Base-by-base conservation (phyloP, 2,329 filamentous ascomycete genomes). In the Hypoxylon sp. region DNA sequence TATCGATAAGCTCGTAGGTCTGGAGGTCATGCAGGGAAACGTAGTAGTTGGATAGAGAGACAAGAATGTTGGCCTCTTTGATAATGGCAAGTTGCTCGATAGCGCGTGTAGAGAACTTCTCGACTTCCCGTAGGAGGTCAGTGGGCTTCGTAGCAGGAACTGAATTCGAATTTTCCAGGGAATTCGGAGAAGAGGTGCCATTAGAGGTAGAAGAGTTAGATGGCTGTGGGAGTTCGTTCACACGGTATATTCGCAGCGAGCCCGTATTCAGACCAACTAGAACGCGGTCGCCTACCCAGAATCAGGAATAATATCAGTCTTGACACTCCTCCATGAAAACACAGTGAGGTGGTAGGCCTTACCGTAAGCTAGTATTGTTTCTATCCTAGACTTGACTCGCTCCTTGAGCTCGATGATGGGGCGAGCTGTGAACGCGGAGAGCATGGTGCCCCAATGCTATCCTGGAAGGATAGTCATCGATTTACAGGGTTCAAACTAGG, bases 371-470 rank as follows among this genome's bases (percentile, higher is more conserved):
- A 98, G 87, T 73, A 99, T 93, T 54, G 93, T 96, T 83, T 99
- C 96, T 82, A 99, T 97, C 85, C 92, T 96, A 73, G 93, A 97
- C 85, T 97, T 98, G 88, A 98, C 95, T 81, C 93, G 91, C 81
- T 91, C 90, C 84, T 92, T 94, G 77, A 99, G 92, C 92, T 99
- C 96, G 86, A 98, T 92, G 80, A 99, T 95, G 72, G 94, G 93
- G 78, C 93, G 92, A 84, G 96, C 94, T 75, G 92, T 97, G 83
- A 99, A 99, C 79, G 96, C 96, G 82, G 95, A 97, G 82, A 99
- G 91, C 96, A 98, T 98, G 81, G 85, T 85, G 70, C 61, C 65
- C 61, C 33, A 22, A 57, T 56, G 48, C 39, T 71, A 71, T 42
- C 55, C 37, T 39, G 22, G 42, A n/a, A 52, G 29, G 61, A 63